A percentile compares a stretch with the other conserved stretches of the same genome.
Conservation (phyloP, 306 rosid genomes). For the Sechiopsis laciniata region DNA sequence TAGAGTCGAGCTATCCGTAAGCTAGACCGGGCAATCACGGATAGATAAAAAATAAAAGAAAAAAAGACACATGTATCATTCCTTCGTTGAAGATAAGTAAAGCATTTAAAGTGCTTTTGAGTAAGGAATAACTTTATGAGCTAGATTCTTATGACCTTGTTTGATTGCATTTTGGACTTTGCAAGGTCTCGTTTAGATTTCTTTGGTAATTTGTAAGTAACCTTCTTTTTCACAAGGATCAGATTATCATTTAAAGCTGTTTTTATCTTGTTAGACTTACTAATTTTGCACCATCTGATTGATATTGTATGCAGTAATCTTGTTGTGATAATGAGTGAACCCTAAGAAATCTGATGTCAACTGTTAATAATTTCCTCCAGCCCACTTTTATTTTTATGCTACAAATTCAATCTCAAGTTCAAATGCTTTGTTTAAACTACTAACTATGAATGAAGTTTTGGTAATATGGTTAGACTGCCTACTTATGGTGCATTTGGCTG, state of each 20-base stretch:
- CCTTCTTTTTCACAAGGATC: neutral
- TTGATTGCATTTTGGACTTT: neutral
- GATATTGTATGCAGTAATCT: neutral
- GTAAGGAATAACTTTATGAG: neutral
- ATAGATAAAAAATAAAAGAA: too few relatives aligned
- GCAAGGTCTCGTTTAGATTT: neutral
- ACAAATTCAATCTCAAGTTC: constrained; percentile 5
- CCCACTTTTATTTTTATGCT: constrained; percentile 7
- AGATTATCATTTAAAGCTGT: neutral
- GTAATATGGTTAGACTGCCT: constrained; percentile 5
- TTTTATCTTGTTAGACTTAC: neutral
- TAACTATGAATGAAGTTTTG: neutral
- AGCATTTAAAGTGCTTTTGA: neutral
- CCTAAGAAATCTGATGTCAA: too few relatives aligned
- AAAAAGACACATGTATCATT: neutral
- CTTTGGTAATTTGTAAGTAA: neutral
- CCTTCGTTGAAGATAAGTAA: neutral
- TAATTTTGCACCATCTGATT: neutral
- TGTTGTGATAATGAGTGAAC: neutral
- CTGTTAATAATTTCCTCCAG: too few relatives aligned
- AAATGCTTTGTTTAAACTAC: constrained; percentile 4
- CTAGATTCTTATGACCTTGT: neutral
- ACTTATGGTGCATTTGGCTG: neutral
- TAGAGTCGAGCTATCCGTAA: too few relatives aligned
- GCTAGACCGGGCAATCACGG: too few relatives aligned